Base-by-base conservation (phyloP, 106 monocot genomes). In the Dioscorea zingiberensis region DNA sequence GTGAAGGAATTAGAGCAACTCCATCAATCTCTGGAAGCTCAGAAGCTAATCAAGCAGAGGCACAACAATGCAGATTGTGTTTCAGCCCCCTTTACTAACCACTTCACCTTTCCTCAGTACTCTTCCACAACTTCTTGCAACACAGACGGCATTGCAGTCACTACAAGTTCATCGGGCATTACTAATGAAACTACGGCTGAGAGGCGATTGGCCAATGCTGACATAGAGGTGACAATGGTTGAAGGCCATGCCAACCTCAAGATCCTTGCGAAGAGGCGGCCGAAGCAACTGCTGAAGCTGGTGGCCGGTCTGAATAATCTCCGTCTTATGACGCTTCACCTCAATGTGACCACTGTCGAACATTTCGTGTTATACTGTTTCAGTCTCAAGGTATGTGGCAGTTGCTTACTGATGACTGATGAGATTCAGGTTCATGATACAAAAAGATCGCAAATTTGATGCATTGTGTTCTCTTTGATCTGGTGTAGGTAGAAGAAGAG, bases 381-480 rank as follows among this genome's bases (percentile, higher is more conserved):
- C 74, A 94, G 82, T 63, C 82, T 94, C 65, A 94, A 94, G 94
- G 94, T 94, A 67, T 16, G 11, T n/a, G n/a, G n/a, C n/a, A n/a
- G n/a, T n/a, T n/a, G n/a, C n/a, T n/a, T n/a, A n/a, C n/a, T n/a
- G n/a, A n/a, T n/a, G n/a, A n/a, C n/a, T 21, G 26, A 25, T 21
- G 24, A 49, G 10, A 23, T 48, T 48, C 7, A 4, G 2, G 47
- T 7, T 46, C 23, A 47, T 48, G 7, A 49, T 23, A 46, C 19
- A 24, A 15, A 11, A 59, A 16, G n/a, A 53, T 53, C 15, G n/a
- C 4, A 53, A 13, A 4, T 53, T 61, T 15, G 13, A 16, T 38
- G 1, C 44, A 0, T 38, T 17, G 60, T 60, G 15, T 24, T 62
- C 1, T 47, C 4, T 47, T 64, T 9, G 64, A 45, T 47, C 1